Evolutionary conservation across 805 yeast genomes (phyloP).

Genomic region (Priceomyces carsonii): DNA sequence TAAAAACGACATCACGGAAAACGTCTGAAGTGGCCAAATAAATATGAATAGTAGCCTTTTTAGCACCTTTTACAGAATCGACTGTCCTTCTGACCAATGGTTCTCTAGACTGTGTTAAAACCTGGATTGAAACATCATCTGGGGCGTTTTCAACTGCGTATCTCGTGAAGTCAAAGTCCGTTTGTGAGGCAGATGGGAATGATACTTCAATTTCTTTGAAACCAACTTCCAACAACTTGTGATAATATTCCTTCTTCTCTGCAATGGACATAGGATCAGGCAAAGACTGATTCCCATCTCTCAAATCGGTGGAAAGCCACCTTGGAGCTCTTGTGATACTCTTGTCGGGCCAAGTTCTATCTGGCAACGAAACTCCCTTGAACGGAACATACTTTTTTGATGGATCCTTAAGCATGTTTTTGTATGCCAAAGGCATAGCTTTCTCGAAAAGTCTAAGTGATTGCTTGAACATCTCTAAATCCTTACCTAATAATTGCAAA

Average conservation of each 20-base stretch:
- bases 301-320: conserved; percentile 77
- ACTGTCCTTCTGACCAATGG: conserved; percentile 72
- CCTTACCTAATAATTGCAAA: too few species aligned
- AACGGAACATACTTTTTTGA: conserved; percentile 60
- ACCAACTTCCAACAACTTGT: conserved; percentile 69
- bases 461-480: conserved; percentile 30
- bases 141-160: conserved; percentile 80
- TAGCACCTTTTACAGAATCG: conserved; percentile 72
- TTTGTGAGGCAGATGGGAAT: conserved; percentile 80
- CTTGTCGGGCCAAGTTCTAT: conserved; percentile 73
- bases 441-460: conserved; percentile 23
- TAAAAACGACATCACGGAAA: conserved; percentile 74
- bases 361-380: conserved; percentile 53
- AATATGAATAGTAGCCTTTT: conserved; percentile 69
- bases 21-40: conserved; percentile 76
- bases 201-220: conserved; percentile 81
- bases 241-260: conserved; percentile 74
- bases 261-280: conserved; percentile 82
- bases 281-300: conserved; percentile 80
- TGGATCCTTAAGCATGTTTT: conserved; percentile 68
- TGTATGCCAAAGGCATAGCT: conserved; percentile 21
- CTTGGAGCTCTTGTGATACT: conserved; percentile 70
- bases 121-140: conserved; percentile 72
- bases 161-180: conserved; percentile 79
- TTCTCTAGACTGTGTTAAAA: conserved; percentile 75